phyloP scores from a whole-genome alignment of 192 early-diverging fungal genomes.

The Coemansia reversa region DNA sequence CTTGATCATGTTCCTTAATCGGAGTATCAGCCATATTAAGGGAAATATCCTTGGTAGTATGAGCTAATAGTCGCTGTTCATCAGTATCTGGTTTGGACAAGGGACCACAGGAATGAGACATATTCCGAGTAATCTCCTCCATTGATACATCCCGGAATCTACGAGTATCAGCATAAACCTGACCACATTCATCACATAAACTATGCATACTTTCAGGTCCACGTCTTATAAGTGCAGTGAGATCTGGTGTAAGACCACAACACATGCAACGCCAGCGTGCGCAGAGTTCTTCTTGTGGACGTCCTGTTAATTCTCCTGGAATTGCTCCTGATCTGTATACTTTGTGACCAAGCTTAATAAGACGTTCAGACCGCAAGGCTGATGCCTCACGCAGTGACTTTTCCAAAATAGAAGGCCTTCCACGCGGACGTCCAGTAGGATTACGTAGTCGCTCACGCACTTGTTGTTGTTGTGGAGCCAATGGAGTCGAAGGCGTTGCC shows the following conservation, averaged over 20 bases:
- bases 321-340: constrained; percentile 16
- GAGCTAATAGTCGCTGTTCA: no score
- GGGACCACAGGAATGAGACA: constrained; percentile 28
- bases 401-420: constrained; percentile 50
- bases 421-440: constrained; percentile 47
- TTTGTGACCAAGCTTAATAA: constrained; percentile 1
- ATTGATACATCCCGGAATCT: constrained; percentile 25
- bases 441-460: constrained; percentile 46
- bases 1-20: no score
- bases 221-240: constrained; percentile 44
- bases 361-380: constrained; percentile 6
- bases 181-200: constrained; percentile 44
- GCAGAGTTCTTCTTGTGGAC: constrained; percentile 45
- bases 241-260: constrained; percentile 43
- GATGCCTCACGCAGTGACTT: constrained; percentile 50
- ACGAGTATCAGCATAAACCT: constrained; percentile 14
- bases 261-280: constrained; percentile 50
- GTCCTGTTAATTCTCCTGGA: constrained; percentile 27
- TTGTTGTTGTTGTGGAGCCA: constrained; percentile 17
- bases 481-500: constrained; percentile 12
- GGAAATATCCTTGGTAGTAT: no score
- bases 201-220: constrained; percentile 53
- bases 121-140: constrained; percentile 24
- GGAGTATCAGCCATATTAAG: no score
- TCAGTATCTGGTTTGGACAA: no score